These are phyloP conservation scores for Fraxinus albicans DNA, from an alignment of 305 asterid genomes.

Conservation along the genomic window DNA sequence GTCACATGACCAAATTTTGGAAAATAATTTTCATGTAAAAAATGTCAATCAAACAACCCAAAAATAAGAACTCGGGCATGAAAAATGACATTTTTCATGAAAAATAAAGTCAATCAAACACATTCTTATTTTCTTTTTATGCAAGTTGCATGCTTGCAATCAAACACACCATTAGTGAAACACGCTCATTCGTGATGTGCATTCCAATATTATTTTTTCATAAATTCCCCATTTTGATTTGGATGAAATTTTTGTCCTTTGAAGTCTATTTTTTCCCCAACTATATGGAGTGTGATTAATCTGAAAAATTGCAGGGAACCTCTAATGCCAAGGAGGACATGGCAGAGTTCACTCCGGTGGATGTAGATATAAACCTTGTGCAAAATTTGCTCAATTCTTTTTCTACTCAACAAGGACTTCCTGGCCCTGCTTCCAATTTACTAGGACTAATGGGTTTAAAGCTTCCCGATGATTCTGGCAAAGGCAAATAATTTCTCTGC, in stretches of 20 bases:
- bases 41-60: no score
- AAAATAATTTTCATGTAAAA: no score
- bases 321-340: slow-evolving; percentile 51
- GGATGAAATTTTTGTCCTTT: not conserved
- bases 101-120: no score
- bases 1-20: no score
- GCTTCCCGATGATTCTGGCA: slow-evolving; percentile 68
- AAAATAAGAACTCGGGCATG: no score
- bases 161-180: not conserved
- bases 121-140: no score
- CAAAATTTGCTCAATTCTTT: slow-evolving; percentile 74
- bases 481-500: slow-evolving; percentile 46
- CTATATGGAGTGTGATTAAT: not conserved
- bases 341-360: slow-evolving; percentile 75
- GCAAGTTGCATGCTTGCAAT: not conserved
- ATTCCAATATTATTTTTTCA: not conserved
- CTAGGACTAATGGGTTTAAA: slow-evolving; percentile 84
- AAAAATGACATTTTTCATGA: no score
- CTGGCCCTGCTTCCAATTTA: slow-evolving; percentile 96
- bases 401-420: slow-evolving; percentile 84
- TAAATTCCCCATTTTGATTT: not conserved
- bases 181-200: not conserved
- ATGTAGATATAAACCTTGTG: slow-evolving; percentile 87
- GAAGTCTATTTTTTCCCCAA: not conserved
- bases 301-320: slow-evolving; percentile 51